Evolutionary conservation across 2,329 filamentous ascomycete species (phyloP), one percentile per base, ranked within the genome.

Genomic region (Sporothrix pallida): DNA sequence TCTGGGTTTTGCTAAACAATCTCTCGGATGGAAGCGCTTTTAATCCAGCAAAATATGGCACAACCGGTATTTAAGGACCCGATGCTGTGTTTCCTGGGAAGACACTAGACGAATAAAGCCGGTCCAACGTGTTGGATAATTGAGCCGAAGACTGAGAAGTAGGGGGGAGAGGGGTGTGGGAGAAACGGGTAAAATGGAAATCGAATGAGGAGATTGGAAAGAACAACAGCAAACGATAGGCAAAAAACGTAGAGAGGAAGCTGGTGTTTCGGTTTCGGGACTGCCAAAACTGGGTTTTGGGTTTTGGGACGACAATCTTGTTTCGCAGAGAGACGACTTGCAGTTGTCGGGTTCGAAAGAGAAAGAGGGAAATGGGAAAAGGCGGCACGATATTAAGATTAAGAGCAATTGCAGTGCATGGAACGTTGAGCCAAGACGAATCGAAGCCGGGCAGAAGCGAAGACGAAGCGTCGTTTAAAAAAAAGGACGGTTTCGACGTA

Each of bases 41-140:
- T 44, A 26, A 37, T 37, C 31, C 46, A 71, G 12, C 12, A 67
- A 44, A 54, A 70, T 15, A 44, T 44, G 46, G 23, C 20, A 20
- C 44, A 73, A 44, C 60, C 60, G 48, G 62, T 68, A 68, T 72
- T 72, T 68, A 69, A 60, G 50, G 50, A 69, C 63, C 71, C 71
- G 42, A 69, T 60, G 52, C 50, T 37, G 23, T 68, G 71, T 72
- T 69, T 72, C 62, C 71, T 68, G 71, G 50, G 31, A 68, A 72
- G 37, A 58, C 70, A 65, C 20, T 17, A 65, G 46, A 63, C 60
- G 23, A 58, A 68, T 26, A 68, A 60, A 58, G 20, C 31, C 26
- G 58, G 62, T 37, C 62, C 71, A 72, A 54, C 50, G 71, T 42
- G 62, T 56, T 72, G 62, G 62, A 68, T 48, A 68, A 58, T 65